Evolutionary conservation across 2,329 filamentous ascomycete species (phyloP), one percentile per base, ranked within the genome.

Genomic region (Trichoderma sp.): DNA sequence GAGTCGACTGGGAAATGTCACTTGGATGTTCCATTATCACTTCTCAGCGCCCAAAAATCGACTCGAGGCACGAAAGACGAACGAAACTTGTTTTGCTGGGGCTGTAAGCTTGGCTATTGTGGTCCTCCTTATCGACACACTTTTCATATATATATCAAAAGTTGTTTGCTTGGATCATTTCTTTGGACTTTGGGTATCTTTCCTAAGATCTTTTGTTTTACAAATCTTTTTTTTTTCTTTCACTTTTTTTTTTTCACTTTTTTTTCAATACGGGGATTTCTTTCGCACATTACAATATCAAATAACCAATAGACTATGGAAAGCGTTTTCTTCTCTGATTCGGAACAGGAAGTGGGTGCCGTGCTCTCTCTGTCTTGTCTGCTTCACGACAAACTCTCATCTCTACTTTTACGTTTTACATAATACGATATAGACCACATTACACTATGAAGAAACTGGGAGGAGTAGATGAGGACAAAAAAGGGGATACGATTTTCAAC

Each of bases 271-370:
- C 32, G 66, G 58, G 58, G 49, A 34, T 63, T 43, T 61, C 4
- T 51, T 61, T 46, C 26, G 46, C 49, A 70, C 52, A 58, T 61
- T 59, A 66, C 63, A 66, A 59, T 49, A 49, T 46, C 68, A 63
- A 69, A 67, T 56, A 67, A 58, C 58, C 68, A 69, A 69, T 69
- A 69, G 68, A 69, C 68, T 66, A 61, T 63, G 68, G 68, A 58
- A 67, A 60, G 68, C 63, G 61, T 43, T 58, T 52, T 65, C 32
- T 67, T 37, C 58, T 60, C 56, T 63, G 26, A 59, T 37, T 32
- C 46, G 55, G 58, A 61, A 68, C 34, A 32, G 58, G 34, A 34
- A 61, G 34, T 55, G 58, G 58, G 26, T 59, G 66, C 56, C 32
- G 43, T 67, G 65, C 52, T 55, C 30, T 56, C 43, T 51, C 24